Conservation (phyloP, 805 yeast genomes). For the Zygosaccharomyces bailii region DNA sequence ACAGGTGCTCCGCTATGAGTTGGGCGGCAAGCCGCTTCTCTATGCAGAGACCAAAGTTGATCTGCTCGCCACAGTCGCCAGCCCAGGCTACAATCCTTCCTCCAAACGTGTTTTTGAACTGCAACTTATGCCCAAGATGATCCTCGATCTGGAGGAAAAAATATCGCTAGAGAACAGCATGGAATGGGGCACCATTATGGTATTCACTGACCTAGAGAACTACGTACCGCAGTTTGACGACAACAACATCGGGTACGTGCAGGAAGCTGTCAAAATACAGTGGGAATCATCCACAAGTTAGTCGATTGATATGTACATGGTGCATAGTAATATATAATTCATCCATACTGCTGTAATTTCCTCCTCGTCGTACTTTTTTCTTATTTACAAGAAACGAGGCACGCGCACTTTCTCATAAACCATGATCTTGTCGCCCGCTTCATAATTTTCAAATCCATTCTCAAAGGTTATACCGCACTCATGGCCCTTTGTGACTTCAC, state of each 20-base stretch:
- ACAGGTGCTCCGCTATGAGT: slow-evolving; percentile 82
- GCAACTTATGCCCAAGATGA: slow-evolving; percentile 92
- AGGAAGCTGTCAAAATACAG: slow-evolving; percentile 81
- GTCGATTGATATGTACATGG: slow-evolving; percentile 3
- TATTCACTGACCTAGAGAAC: slow-evolving; percentile 73
- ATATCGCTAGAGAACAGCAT: slow-evolving; percentile 63
- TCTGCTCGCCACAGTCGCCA: slow-evolving; percentile 45
- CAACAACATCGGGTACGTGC: slow-evolving; percentile 71
- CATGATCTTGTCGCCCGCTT: slow-evolving; percentile 72
- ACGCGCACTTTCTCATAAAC: slow-evolving; percentile 64
- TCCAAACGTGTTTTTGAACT: slow-evolving; percentile 68
- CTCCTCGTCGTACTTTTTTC: too few relatives aligned
- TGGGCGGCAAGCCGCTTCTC: slow-evolving; percentile 73
- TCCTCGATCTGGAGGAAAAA: slow-evolving; percentile 68
- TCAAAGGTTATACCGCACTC: slow-evolving; percentile 86
- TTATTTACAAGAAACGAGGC: slow-evolving; percentile 45
- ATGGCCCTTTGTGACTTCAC: slow-evolving; percentile 74
- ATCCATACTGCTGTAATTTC: too few relatives aligned
- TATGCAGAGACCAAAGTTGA: slow-evolving; percentile 51
- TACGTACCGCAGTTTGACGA: slow-evolving; percentile 54
- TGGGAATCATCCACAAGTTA: slow-evolving; percentile 55
- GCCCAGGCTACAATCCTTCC: slow-evolving; percentile 58
- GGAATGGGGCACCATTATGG: slow-evolving; percentile 96
- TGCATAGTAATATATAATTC: too few relatives aligned
- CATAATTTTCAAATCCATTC: slow-evolving; percentile 57